Conservation (phyloP, 2,329 filamentous ascomycete species). For the Colletotrichum acutatum region DNA sequence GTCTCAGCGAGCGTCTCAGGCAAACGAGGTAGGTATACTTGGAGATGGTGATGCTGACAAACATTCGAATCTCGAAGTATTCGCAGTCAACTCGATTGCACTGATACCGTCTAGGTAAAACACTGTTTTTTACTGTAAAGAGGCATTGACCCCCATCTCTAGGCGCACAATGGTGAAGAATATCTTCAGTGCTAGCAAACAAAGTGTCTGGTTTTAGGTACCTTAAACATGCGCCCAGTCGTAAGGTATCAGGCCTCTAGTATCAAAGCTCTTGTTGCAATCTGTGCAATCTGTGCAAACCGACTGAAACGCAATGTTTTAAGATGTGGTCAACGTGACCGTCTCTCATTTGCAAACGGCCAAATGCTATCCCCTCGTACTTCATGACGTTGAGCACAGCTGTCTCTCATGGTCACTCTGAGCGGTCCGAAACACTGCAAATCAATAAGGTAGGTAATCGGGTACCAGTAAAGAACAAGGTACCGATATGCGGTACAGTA, state of each 20-base stretch:
- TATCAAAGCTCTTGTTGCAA: neutral
- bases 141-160: neutral
- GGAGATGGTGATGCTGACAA: neutral
- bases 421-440: conserved; percentile 1
- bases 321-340: neutral
- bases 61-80: neutral
- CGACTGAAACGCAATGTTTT: neutral
- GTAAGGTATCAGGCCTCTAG: too few relatives aligned
- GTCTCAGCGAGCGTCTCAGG: neutral
- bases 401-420: neutral
- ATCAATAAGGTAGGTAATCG: too few relatives aligned
- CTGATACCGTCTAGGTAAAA: neutral
- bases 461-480: neutral
- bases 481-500: neutral
- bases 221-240: too few relatives aligned
- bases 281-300: neutral
- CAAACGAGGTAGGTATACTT: neutral
- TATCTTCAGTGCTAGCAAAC: neutral
- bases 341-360: neutral
- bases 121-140: neutral
- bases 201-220: neutral
- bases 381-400: neutral
- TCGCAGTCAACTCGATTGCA: neutral
- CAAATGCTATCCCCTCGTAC: neutral
- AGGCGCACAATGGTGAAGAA: neutral